A percentile compares a stretch with the other conserved stretches of the same genome.
phyloP scores from a whole-genome alignment of 2,329 filamentous ascomycete genomes.

The Colletotrichum tabaci region DNA sequence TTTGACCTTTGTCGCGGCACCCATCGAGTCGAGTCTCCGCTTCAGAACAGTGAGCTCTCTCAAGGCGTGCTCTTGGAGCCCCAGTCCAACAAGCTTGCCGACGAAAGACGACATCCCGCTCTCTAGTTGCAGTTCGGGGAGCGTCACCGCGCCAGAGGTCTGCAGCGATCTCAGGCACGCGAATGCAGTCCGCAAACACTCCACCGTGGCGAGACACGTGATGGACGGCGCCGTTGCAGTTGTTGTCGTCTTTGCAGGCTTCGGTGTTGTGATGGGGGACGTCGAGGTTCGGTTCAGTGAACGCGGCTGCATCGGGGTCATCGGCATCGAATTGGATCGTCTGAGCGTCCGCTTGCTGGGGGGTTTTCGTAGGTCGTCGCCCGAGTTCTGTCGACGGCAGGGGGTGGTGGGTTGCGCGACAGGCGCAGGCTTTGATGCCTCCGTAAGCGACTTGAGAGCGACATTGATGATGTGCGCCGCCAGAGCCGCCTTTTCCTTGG shows the following conservation, averaged over 20 bases:
- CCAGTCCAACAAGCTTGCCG: constrained; percentile 75
- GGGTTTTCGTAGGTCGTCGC: constrained; percentile 53
- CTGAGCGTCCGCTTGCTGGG: constrained; percentile 58
- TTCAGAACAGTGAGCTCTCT: constrained; percentile 80
- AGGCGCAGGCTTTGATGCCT: constrained; percentile 70
- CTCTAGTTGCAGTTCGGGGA: constrained; percentile 79
- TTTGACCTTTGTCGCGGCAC: constrained; percentile 15
- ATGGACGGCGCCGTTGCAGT: constrained; percentile 50
- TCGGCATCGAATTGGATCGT: constrained; percentile 70
- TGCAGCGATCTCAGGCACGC: constrained; percentile 73
- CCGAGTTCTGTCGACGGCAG: constrained; percentile 53
- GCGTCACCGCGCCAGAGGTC: constrained; percentile 64
- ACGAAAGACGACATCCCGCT: constrained; percentile 80
- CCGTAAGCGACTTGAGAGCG: constrained; percentile 77
- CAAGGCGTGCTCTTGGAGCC: constrained; percentile 76
- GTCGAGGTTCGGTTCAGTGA: constrained; percentile 73
- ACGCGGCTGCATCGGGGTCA: constrained; percentile 74
- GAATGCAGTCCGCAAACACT: constrained; percentile 80
- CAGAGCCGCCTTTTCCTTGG: constrained; percentile 75
- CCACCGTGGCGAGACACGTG: constrained; percentile 71
- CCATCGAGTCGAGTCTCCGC: constrained; percentile 66
- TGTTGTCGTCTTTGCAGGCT: constrained; percentile 49
- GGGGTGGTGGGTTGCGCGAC: constrained; percentile 51
- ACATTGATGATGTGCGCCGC: constrained; percentile 82
- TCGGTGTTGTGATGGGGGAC: constrained; percentile 60